Conservation (phyloP, 75 land plant species). For the Sequoiadendron giganteum region DNA sequence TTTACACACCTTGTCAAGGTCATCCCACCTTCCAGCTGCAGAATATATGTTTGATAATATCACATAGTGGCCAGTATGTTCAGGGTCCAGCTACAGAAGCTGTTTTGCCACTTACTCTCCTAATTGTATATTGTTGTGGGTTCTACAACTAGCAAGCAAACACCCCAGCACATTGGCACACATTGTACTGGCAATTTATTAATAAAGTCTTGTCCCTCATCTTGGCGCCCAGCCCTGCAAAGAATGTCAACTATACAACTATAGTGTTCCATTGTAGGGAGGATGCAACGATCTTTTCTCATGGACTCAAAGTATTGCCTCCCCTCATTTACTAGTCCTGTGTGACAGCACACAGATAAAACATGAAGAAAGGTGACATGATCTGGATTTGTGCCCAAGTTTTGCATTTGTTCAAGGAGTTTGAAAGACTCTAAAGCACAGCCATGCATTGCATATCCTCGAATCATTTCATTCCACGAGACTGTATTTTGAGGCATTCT, state of each 20-base stretch:
- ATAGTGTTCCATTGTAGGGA: background rate
- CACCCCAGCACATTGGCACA: background rate
- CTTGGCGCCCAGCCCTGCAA: background rate
- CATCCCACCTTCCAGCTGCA: constrained; percentile 16
- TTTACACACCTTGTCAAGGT: constrained; percentile 1
- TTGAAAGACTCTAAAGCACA: background rate
- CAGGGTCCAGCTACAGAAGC: background rate
- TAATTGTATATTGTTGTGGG: constrained; percentile 7
- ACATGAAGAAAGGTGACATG: constrained; percentile 7
- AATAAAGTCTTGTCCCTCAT: constrained; percentile 2
- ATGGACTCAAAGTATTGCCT: background rate
- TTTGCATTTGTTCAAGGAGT: constrained; percentile 6
- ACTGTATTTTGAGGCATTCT: background rate
- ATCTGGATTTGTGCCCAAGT: constrained; percentile 1
- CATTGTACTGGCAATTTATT: background rate
- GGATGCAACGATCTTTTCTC: background rate
- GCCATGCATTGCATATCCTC: constrained; percentile 8
- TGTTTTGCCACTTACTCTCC: background rate
- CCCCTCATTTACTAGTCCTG: background rate
- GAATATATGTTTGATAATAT: constrained; percentile 11
- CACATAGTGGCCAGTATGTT: constrained; percentile 4
- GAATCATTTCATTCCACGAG: constrained; percentile 13
- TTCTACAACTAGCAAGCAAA: constrained; percentile 13
- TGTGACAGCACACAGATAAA: background rate
- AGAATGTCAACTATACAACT: background rate